Percentiles rank a stretch among this genome's conserved stretches.
phyloP scores from a whole-genome alignment of 495 filamentous ascomycete genomes.

The Tetracladium setigerum region DNA sequence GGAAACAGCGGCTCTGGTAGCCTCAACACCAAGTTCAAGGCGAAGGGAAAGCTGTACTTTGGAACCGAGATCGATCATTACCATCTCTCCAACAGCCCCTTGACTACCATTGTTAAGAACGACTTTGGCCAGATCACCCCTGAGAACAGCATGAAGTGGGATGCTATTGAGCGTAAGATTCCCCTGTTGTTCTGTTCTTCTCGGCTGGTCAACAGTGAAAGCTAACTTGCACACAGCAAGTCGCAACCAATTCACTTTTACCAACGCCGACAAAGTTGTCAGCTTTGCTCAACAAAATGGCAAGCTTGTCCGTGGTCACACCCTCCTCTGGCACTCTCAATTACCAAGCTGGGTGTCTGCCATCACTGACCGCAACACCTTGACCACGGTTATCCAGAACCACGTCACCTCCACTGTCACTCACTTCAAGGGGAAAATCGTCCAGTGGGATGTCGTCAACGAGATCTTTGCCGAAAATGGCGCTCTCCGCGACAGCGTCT shows the following conservation, averaged over 20 bases:
- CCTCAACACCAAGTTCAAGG: slow-evolving; percentile 47
- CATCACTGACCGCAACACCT: slow-evolving; percentile 24
- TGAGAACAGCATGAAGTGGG: slow-evolving; percentile 27
- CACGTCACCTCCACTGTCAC: slow-evolving; percentile 42
- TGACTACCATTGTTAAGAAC: slow-evolving; percentile 42
- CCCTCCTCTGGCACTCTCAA: slow-evolving; percentile 52
- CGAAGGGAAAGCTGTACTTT: slow-evolving; percentile 55
- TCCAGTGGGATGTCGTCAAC: slow-evolving; percentile 52
- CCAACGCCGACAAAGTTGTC: slow-evolving; percentile 41
- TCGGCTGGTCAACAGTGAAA: too few species aligned
- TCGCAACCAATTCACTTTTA: slow-evolving; percentile 37
- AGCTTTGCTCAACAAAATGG: slow-evolving; percentile 49
- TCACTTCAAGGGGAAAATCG: slow-evolving; percentile 47
- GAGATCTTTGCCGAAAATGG: slow-evolving; percentile 61
- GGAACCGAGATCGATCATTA: slow-evolving; percentile 50
- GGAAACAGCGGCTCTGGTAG: slow-evolving; percentile 11
- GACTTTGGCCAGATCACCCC: slow-evolving; percentile 45
- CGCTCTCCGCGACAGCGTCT: slow-evolving; percentile 45
- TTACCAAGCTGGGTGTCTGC: slow-evolving; percentile 40
- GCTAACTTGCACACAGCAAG: slow-evolving; percentile 7
- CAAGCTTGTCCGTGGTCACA: slow-evolving; percentile 48
- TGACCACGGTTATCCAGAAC: slow-evolving; percentile 41
- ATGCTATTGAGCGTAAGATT: slow-evolving; percentile 31
- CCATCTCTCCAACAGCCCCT: slow-evolving; percentile 38
- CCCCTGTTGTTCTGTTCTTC: too few species aligned